These are phyloP conservation scores for Apiotrichum domesticum DNA, from an alignment of 1,284 basidiomycete genomes.

Conservation along the genomic window DNA sequence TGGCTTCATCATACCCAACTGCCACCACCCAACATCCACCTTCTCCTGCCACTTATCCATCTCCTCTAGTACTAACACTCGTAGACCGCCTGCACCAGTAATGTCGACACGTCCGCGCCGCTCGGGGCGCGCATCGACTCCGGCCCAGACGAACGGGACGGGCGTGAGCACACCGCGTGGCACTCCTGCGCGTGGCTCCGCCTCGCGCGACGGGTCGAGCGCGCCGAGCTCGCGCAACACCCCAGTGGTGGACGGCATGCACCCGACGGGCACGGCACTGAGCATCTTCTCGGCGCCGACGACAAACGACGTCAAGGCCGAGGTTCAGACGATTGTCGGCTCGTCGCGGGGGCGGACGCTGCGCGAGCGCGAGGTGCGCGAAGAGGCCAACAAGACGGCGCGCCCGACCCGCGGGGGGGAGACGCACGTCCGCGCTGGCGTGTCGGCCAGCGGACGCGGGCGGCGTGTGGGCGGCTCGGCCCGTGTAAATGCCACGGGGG, in stretches of 20 bases:
- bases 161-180: slow-evolving; percentile 1
- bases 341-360: slow-evolving; percentile 1
- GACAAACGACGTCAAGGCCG: slow-evolving; percentile 15
- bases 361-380: slow-evolving; percentile 9
- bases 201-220: slow-evolving; percentile 12
- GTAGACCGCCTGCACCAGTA: slow-evolving; percentile 5
- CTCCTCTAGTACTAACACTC: slow-evolving; percentile 2
- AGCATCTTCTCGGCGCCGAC: slow-evolving; percentile 30
- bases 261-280: slow-evolving; percentile 14
- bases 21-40: not conserved
- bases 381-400: slow-evolving; percentile 7
- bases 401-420: slow-evolving; percentile 21
- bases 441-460: slow-evolving; percentile 36
- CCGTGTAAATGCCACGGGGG: slow-evolving; percentile 4
- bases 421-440: slow-evolving; percentile 29
- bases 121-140: slow-evolving; percentile 6
- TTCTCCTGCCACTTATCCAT: not conserved
- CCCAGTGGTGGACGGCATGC: not conserved
- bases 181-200: slow-evolving; percentile 1
- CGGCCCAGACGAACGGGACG: slow-evolving; percentile 1
- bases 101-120: slow-evolving; percentile 12
- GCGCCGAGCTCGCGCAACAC: slow-evolving; percentile 15
- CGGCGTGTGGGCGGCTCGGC: slow-evolving; percentile 33
- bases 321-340: slow-evolving; percentile 17
- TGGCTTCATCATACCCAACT: not conserved